Conservation (phyloP, 306 rosid genomes). For the Heteromeles arbutifolia region DNA sequence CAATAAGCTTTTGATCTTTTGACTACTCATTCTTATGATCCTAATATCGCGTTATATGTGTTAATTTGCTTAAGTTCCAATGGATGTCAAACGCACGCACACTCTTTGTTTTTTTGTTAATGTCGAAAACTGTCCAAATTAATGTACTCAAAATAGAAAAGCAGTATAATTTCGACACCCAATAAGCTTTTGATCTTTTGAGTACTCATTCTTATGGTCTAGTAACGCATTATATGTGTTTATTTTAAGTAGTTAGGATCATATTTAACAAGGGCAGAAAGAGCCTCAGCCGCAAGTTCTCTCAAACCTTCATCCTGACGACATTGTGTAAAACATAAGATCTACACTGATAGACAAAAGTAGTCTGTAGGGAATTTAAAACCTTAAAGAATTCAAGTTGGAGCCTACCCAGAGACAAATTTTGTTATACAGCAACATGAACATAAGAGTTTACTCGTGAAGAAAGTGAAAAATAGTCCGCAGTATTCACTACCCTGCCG, state of each 20-base stretch:
- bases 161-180: no score
- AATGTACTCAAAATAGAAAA: no score
- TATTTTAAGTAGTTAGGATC: constrained; percentile 25
- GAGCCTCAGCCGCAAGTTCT: constrained; percentile 87
- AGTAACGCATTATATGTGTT: no score
- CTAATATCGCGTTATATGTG: no score
- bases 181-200: no score
- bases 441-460: constrained; percentile 66
- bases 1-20: no score
- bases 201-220: no score
- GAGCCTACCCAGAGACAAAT: constrained; percentile 87
- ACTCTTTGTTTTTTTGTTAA: no score
- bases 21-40: no score
- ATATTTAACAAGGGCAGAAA: constrained; percentile 73
- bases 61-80: no score
- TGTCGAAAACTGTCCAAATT: no score
- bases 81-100: no score
- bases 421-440: constrained; percentile 81
- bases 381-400: not conserved
- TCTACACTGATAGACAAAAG: not conserved
- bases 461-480: constrained; percentile 93
- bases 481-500: constrained; percentile 92
- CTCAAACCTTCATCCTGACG: constrained; percentile 83
- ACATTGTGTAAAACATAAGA: not conserved
- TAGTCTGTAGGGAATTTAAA: not conserved